Conservation (phyloP, 805 yeast genomes). For the Tetrapisispora pingtungensis region DNA sequence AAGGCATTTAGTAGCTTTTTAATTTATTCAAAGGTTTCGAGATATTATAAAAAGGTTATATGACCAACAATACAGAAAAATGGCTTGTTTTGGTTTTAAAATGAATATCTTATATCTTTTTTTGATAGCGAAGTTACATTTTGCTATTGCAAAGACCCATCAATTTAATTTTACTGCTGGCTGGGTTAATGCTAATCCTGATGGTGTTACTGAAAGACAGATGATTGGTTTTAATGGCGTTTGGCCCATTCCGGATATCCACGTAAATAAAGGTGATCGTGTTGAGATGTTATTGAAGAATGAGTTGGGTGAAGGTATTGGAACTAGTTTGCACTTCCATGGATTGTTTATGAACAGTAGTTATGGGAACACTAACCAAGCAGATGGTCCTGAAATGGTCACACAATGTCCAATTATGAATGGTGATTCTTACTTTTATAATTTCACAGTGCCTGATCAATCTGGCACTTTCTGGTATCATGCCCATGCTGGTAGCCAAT, state of each 20-base stretch:
- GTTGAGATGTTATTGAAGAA: slow-evolving; percentile 51
- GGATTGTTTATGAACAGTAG: slow-evolving; percentile 62
- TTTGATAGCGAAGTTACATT: background rate
- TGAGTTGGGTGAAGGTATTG: slow-evolving; percentile 37
- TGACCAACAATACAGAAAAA: too few species aligned
- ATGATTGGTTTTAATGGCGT: slow-evolving; percentile 59
- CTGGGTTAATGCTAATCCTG: slow-evolving; percentile 59
- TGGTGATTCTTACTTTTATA: slow-evolving; percentile 55
- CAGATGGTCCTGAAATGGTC: slow-evolving; percentile 77
- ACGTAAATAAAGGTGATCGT: slow-evolving; percentile 55
- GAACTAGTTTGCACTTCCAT: slow-evolving; percentile 68
- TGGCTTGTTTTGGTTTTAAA: background rate
- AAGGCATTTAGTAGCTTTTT: too few species aligned
- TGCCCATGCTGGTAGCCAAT: slow-evolving; percentile 67
- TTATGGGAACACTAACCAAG: slow-evolving; percentile 32
- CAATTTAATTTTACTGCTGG: slow-evolving; percentile 46
- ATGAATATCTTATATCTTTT: background rate
- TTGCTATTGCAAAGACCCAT: slow-evolving; percentile 33
- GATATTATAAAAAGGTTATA: too few species aligned
- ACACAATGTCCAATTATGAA: slow-evolving; percentile 74
- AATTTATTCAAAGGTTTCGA: too few species aligned
- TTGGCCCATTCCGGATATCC: slow-evolving; percentile 67
- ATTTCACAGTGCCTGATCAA: slow-evolving; percentile 58
- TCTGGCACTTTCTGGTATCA: slow-evolving; percentile 82
- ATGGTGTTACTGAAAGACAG: slow-evolving; percentile 44